These are phyloP conservation scores for Acer campestre DNA, from an alignment of 345 rosid species.

Conservation along the genomic window DNA sequence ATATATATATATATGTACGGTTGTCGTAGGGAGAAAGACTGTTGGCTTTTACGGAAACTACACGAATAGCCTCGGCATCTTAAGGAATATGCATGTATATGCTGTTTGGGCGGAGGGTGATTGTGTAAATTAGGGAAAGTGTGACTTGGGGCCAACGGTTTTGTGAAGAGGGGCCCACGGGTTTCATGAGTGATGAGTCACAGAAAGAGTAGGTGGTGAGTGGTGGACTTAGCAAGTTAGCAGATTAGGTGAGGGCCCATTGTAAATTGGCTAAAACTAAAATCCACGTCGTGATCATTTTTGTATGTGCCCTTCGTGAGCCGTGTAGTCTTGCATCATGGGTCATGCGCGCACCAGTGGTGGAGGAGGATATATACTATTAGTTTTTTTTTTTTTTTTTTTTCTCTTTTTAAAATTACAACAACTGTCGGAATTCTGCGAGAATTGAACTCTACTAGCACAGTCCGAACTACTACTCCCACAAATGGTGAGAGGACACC, in stretches of 20 bases:
- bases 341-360: background rate
- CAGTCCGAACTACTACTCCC: too few species aligned
- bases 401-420: too few species aligned
- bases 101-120: constrained; percentile 14
- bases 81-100: background rate
- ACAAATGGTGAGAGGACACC: too few species aligned
- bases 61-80: background rate
- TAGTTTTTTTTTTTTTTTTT: too few species aligned
- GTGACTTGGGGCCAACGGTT: background rate
- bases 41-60: background rate
- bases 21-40: background rate
- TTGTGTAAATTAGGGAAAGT: constrained; percentile 1
- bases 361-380: background rate
- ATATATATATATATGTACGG: too few species aligned
- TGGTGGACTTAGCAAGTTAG: background rate
- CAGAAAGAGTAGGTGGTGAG: constrained; percentile 9
- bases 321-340: background rate
- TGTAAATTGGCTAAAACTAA: constrained; percentile 7
- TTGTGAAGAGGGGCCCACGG: constrained; percentile 6
- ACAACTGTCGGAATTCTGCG: too few species aligned
- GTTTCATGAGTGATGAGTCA: constrained; percentile 12
- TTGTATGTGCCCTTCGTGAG: constrained; percentile 7
- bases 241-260: background rate
- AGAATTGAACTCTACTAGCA: too few species aligned
- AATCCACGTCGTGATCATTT: background rate